Conservation (phyloP, 129 eudicot species). For the Artemisia annua region DNA sequence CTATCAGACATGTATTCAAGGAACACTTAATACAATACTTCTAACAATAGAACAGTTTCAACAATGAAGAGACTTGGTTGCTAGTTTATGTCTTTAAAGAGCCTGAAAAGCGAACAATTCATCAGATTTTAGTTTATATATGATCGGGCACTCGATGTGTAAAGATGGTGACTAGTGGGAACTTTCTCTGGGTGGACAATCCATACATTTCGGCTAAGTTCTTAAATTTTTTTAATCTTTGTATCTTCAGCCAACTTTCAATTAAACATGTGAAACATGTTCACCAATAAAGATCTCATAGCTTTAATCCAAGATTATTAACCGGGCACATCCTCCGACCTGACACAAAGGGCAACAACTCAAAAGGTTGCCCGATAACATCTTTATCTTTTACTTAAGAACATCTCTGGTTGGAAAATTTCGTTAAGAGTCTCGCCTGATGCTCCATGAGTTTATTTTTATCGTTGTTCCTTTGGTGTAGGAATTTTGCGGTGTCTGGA, state of each 20-base stretch:
- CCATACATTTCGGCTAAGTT: constrained; percentile 35
- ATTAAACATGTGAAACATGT: constrained; percentile 34
- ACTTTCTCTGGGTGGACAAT: constrained; percentile 29
- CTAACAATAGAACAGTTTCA: no score
- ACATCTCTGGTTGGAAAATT: constrained; percentile 37
- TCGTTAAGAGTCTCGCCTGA: constrained; percentile 35
- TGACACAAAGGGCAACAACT: constrained; percentile 40
- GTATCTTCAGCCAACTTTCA: constrained; percentile 30
- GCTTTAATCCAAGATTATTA: constrained; percentile 35
- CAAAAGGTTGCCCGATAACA: constrained; percentile 38
- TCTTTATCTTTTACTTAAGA: constrained; percentile 27
- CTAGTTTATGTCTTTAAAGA: background rate
- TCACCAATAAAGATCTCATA: constrained; percentile 27
- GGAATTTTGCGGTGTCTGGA: no score
- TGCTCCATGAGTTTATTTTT: constrained; percentile 40
- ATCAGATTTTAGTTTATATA: background rate
- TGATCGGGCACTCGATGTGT: no score
- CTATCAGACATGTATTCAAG: no score
- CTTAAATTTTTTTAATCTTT: constrained; percentile 1
- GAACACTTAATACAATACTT: no score
- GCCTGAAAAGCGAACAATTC: background rate
- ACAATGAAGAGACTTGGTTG: no score
- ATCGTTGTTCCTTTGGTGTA: constrained; percentile 34
- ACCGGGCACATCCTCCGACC: constrained; percentile 46
- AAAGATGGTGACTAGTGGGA: constrained; percentile 28